phyloP scores from a whole-genome alignment of 2,329 filamentous ascomycete species.

The Aureobasidium sp. region DNA sequence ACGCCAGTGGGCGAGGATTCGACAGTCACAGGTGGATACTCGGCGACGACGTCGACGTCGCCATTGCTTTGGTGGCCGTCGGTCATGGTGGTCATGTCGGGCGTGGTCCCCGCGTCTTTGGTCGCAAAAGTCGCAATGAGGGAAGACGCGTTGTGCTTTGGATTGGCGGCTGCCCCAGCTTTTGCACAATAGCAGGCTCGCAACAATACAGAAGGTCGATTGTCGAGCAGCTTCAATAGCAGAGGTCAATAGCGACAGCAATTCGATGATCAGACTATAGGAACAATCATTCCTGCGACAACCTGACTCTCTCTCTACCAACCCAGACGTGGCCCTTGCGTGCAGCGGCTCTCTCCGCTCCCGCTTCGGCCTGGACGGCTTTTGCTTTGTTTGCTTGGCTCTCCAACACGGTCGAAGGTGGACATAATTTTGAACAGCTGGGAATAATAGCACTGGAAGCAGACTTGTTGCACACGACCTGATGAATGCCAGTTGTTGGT shows the following conservation, averaged over 20 bases:
- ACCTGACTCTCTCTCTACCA: neutral
- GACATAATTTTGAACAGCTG: neutral
- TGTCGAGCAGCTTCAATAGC: neutral
- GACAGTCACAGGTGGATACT: conserved; percentile 13
- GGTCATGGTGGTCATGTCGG: conserved; percentile 1
- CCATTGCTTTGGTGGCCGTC: neutral
- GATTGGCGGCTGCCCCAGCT: neutral
- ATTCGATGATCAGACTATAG: neutral
- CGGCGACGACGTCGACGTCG: conserved; percentile 1
- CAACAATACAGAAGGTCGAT: neutral
- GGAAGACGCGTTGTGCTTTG: conserved; percentile 11
- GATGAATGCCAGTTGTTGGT: conserved; percentile 14
- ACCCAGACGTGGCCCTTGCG: conserved; percentile 5
- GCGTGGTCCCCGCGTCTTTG: conserved; percentile 6
- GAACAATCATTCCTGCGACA: neutral
- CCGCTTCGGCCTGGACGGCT: neutral
- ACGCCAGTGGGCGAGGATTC: conserved; percentile 15
- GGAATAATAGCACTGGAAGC: neutral
- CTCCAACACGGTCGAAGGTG: neutral
- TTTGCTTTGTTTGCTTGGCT: conserved; percentile 2
- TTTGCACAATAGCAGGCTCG: neutral
- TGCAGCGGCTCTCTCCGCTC: neutral
- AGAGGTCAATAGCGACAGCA: neutral
- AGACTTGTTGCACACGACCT: conserved; percentile 5
- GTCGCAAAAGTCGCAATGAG: conserved; percentile 9